These are phyloP conservation scores for Purshia tridentata DNA, from an alignment of 306 rosid genomes.

Conservation along the genomic window DNA sequence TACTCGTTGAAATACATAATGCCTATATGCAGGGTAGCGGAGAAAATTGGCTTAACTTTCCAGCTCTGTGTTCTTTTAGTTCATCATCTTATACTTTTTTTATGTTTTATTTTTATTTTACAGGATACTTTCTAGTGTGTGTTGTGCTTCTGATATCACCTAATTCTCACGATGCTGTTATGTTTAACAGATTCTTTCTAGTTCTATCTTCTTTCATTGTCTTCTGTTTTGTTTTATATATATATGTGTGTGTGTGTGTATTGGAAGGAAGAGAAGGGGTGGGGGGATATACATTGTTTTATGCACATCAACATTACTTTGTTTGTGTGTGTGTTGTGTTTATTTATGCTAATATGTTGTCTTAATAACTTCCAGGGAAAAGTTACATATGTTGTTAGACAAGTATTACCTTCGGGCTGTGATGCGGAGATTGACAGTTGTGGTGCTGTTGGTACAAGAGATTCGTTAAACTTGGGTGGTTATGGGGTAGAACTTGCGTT, in stretches of 20 bases:
- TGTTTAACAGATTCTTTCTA: background rate
- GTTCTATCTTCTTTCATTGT: background rate
- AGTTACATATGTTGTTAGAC: slow-evolving; percentile 74
- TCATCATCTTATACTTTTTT: background rate
- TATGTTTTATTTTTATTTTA: background rate
- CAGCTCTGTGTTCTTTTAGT: background rate
- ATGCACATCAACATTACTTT: background rate
- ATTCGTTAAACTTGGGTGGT: slow-evolving; percentile 88
- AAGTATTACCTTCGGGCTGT: slow-evolving; percentile 79
- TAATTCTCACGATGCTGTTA: background rate
- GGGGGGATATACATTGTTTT: background rate
- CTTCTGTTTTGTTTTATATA: background rate
- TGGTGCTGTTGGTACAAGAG: slow-evolving; percentile 79
- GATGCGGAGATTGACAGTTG: slow-evolving; percentile 60
- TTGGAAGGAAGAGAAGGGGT: background rate
- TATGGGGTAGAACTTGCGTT: slow-evolving; percentile 96
- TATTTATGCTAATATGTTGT: slow-evolving; percentile 28
- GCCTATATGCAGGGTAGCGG: background rate
- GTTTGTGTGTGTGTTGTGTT: background rate
- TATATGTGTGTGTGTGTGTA: background rate
- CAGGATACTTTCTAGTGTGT: background rate
- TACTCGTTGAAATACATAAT: background rate
- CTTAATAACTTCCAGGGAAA: slow-evolving; percentile 58
- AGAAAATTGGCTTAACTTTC: background rate
- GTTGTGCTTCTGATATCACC: background rate